These are phyloP conservation scores for Encephalitozoon cuniculi DNA, from an alignment of 371 early-diverging fungal species.

Conservation along the genomic window DNA sequence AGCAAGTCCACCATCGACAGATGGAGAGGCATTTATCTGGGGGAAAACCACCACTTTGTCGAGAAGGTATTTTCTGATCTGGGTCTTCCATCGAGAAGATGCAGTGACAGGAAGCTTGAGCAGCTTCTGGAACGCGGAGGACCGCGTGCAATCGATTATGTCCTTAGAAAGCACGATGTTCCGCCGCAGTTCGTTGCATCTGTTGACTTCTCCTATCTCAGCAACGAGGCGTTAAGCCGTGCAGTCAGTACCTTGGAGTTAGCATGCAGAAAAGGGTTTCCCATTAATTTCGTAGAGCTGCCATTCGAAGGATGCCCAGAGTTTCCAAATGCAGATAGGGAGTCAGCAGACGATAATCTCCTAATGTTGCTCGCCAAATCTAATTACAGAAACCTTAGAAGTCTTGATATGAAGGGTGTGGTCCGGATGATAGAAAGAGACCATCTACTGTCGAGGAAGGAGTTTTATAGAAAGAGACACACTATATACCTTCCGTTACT, in stretches of 20 bases:
- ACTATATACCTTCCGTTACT: not conserved
- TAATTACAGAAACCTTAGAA: not conserved
- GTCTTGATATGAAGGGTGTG: not conserved
- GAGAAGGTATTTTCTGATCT: conserved; percentile 23
- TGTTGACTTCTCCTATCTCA: not conserved
- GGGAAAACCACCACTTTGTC: conserved; percentile 1
- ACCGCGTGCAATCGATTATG: not conserved
- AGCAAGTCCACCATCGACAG: not conserved
- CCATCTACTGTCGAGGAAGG: not conserved
- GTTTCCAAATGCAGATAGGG: not conserved
- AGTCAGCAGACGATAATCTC: not conserved
- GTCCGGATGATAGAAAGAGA: conserved; percentile 18
- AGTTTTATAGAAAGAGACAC: not conserved
- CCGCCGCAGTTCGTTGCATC: not conserved
- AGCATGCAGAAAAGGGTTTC: not conserved
- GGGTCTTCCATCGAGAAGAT: not conserved
- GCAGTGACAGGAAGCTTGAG: not conserved
- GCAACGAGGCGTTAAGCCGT: not conserved
- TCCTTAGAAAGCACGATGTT: not conserved
- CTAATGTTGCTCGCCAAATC: not conserved
- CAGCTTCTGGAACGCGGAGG: not conserved
- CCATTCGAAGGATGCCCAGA: not conserved
- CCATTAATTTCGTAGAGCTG: not conserved
- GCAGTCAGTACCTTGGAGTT: not conserved
- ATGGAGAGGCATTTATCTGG: not conserved